Base-by-base conservation (phyloP, 2,329 filamentous ascomycete species). In the Paecilomyces dactylethromorphus region DNA sequence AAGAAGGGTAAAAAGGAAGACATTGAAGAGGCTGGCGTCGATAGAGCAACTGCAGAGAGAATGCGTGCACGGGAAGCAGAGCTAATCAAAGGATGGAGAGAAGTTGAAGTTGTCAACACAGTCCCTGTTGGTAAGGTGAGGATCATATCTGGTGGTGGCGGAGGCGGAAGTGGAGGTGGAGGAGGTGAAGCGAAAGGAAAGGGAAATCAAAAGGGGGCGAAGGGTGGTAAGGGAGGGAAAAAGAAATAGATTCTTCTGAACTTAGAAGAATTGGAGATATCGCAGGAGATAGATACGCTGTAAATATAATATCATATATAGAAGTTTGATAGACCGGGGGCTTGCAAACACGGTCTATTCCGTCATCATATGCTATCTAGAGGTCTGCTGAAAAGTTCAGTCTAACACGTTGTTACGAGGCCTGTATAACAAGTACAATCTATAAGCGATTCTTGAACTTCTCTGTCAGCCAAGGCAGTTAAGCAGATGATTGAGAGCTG, bases 61-160 rank as follows among this genome's bases (percentile, higher is more conserved):
- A 90, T 96, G 74, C 94, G 91, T 86, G 90, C 90, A 0, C 79
- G 87, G 15, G 94, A 97, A 74, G 84, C 89, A n/a, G 92, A 96
- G 72, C 76, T 96, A 35, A 82, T 97, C 61, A 89, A 88, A 75
- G 84, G 80, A 0, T 86, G 92, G 79, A 94, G 92, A 75, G 85
- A 91, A 22, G 87, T 90, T 60, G 92, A 96, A 76, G 83, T 91
- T 15, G 84, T 92, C 58, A 92, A 93, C 65, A 84, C 85, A 3
- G 83, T 97, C 63, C 90, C 91, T 0, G 91, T 95, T 0, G 83
- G 87, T 32, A 93, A 90, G 72, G 84, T 94, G 39, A 85, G 89
- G 66, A 84, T 96, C 45, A 89, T 96, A 85, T 84, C 89, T 79
- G 79, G 82, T 13, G 86, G 86, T 5, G 85, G 83, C 1, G 74